Evolutionary conservation across 768 basidiomycete genomes (phyloP), one percentile per base, ranked within the genome.

Genomic region (Mrakia gelida): DNA sequence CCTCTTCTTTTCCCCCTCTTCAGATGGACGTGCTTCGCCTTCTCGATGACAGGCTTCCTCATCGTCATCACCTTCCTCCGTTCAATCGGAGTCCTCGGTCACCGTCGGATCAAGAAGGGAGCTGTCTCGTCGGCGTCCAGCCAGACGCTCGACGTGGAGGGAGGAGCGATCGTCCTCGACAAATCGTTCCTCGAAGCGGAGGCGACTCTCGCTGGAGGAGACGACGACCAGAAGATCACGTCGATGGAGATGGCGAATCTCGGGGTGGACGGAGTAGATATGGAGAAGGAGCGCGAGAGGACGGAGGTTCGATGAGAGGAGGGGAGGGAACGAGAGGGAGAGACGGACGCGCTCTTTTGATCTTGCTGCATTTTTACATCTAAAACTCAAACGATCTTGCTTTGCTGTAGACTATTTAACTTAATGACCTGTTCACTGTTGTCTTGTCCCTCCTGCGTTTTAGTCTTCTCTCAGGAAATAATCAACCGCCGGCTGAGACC

Each of bases 21-120:
- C 71, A 73, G 71, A 43, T 73, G 71, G 75, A 76, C 75, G 32
- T 34, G 45, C 26, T 54, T 34, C 52, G 63, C 65, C 30, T 68
- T 56, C 38, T 63, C 63, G 9, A 18, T 76, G 21, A 15, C 56
- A 3, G 65, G 43, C 9, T 38, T 76, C 23, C 10, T 65, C 38
- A 28, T 76, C 21, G 21, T 45, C 18, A 49, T 76, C 23, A 10
- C 23, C 7, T 28, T 76, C 23, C 67, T 76, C 7, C 75, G 49
- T 10, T 65, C 75, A 7, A 68, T 76, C 54, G 23, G n/a, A 38
- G 62, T 76, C 0, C 54, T 76, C 26, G 75, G 75, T 16, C 67
- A 70, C 52, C 62, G 49, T 38, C 75, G 67, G 23, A 63, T 52
- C 0, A 74, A 62, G 61, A 74, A 43, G 73, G 38, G 59, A 38